Evolutionary conservation across 257 asterid species (phyloP).

Genomic region (Penstemon newberryi): DNA sequence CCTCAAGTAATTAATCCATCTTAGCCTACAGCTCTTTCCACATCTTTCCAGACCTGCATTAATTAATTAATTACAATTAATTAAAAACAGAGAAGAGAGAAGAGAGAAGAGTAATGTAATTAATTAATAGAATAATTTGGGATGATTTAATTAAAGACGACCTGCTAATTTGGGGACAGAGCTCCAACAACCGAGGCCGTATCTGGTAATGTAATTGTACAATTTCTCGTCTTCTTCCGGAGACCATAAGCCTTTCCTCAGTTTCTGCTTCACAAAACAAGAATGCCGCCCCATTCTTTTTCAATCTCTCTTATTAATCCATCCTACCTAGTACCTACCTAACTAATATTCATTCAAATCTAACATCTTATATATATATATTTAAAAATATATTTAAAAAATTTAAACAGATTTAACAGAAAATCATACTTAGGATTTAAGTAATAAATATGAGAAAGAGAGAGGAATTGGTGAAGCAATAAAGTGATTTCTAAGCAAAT

Average conservation of each 20-base stretch:
- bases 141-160: conserved; percentile 5
- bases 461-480: conserved; percentile 31
- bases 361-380: no score
- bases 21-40: conserved; percentile 81
- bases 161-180: conserved; percentile 91
- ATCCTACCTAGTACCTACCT: no score
- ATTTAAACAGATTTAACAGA: background rate
- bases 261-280: conserved; percentile 79
- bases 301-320: no score
- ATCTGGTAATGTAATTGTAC: conserved; percentile 58
- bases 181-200: conserved; percentile 94
- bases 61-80: no score
- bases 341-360: no score
- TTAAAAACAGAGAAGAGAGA: no score
- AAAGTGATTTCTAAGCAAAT: conserved; percentile 54
- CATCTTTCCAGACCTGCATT: conserved; percentile 70
- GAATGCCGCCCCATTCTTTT: conserved; percentile 90
- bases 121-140: background rate
- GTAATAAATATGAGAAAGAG: conserved; percentile 27
- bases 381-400: no score
- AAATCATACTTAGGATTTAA: conserved; percentile 43
- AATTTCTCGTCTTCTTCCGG: conserved; percentile 93
- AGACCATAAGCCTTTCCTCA: conserved; percentile 90
- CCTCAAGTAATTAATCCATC: conserved; percentile 88
- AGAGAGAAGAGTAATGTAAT: background rate